These are phyloP conservation scores for Pseudoscleropodium purum DNA, from an alignment of 225 moss, liverwort and hornwort species.

Conservation along the genomic window DNA sequence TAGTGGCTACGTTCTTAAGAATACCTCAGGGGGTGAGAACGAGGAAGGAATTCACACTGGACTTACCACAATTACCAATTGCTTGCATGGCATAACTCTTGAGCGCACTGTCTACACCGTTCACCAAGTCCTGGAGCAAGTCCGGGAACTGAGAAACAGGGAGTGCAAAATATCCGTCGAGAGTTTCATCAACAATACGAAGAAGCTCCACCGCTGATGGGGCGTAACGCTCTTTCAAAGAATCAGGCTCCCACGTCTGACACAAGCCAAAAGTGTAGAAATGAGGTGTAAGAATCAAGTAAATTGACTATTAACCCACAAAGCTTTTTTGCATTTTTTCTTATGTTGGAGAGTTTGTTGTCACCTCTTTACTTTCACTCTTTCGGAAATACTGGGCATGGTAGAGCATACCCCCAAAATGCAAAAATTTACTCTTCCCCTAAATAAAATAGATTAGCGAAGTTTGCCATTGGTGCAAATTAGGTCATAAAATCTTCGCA, in stretches of 20 bases:
- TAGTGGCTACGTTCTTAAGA: not conserved
- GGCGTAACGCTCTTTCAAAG: slow-evolving; percentile 72
- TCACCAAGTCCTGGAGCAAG: slow-evolving; percentile 59
- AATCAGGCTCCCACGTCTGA: slow-evolving; percentile 76
- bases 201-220: slow-evolving; percentile 80
- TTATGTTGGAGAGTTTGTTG: not conserved
- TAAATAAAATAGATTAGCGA: not conserved
- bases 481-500: too few relatives aligned
- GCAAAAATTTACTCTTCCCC: not conserved
- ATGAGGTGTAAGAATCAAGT: not conserved
- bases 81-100: slow-evolving; percentile 51
- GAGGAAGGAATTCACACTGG: not conserved
- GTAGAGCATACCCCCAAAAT: not conserved
- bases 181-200: slow-evolving; percentile 70
- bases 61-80: slow-evolving; percentile 62
- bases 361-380: not conserved
- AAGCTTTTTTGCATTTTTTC: not conserved
- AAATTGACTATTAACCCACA: not conserved
- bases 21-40: not conserved
- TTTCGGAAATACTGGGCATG: not conserved
- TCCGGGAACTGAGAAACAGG: slow-evolving; percentile 63
- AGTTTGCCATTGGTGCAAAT: not conserved
- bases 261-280: not conserved
- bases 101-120: slow-evolving; percentile 50
- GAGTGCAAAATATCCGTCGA: slow-evolving; percentile 71